phyloP scores from a whole-genome alignment of 345 rosid species.

The Hibiscus trionum region DNA sequence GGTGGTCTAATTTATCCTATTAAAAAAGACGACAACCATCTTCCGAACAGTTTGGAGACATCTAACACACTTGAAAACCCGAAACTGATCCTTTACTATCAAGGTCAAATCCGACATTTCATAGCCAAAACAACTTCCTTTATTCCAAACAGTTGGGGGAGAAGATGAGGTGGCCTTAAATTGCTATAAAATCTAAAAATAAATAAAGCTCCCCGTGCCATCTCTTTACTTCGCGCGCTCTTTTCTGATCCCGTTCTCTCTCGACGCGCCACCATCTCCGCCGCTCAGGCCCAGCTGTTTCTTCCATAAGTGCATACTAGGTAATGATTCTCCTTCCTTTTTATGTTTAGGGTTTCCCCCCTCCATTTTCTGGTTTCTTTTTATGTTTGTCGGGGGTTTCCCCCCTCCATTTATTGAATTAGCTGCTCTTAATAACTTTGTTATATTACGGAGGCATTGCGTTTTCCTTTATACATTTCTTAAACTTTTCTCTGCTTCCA shows the following conservation, averaged over 20 bases:
- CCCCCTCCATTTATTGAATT: not conserved
- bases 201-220: no score
- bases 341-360: not conserved
- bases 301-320: not conserved
- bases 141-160: no score
- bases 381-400: not conserved
- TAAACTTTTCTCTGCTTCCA: no score
- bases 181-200: no score
- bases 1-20: no score
- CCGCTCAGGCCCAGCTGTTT: not conserved
- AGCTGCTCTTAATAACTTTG: not conserved
- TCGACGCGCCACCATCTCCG: not conserved
- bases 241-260: not conserved
- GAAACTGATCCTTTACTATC: no score
- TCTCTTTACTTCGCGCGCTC: constrained; percentile 5
- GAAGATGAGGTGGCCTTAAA: no score
- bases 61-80: not conserved
- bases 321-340: constrained; percentile 1
- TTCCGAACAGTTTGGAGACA: constrained; percentile 5
- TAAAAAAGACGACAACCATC: not conserved
- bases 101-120: no score
- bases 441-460: no score
- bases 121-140: no score
- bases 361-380: not conserved
- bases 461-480: no score